Base-by-base conservation (phyloP, 1,284 basidiomycete species). In the Stygiomarasmius scandens region DNA sequence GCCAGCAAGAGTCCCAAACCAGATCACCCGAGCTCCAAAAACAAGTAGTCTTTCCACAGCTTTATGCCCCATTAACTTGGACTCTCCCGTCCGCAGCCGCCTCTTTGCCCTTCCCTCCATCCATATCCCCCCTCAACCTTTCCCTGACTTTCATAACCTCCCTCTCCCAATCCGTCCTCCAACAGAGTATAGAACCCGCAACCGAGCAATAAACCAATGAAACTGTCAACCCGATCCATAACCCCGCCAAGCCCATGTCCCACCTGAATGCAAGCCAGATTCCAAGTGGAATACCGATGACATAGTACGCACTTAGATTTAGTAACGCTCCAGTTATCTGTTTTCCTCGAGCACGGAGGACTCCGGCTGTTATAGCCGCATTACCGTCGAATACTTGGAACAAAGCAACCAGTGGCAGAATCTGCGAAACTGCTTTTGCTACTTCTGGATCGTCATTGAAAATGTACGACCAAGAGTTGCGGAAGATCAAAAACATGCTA, bases 371-470 rank as follows among this genome's bases (percentile, higher is more conserved):
- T 5, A 93, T 85, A 0, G 84, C 89, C 10, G 79, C 74, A 16
- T 87, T 79, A 11, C 87, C 88, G 64, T 96, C 94, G 58, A 87
- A 85, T 1, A 93, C 82, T 66, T 94, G 92, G 79, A 93, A 92
- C 34, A 93, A 79, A 9, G 91, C 86, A 3, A 89, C 77, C n/a
- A 91, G 66, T 0, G 93, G 91, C 44, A 96, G 72, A 56, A 95
- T 87, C 0, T 78, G 71, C 3, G 90, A 85, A 22, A 93, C 90
- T 14, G 92, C 74, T 3, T 62, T 56, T 29, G 88, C 79, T 4
- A 93, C 89, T 64, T 74, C 86, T 6, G 84, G 80, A 72, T 96
- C 94, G 55, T 86, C 77, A 66, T 95, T 96, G 79, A 96, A 97
- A 23, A 96, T 71, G 66, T 88, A 86, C 2, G 82, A 93, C 90